These are phyloP conservation scores for Globisporangium parvum DNA, from an alignment of 352 stramenopile genomes.

Conservation along the genomic window DNA sequence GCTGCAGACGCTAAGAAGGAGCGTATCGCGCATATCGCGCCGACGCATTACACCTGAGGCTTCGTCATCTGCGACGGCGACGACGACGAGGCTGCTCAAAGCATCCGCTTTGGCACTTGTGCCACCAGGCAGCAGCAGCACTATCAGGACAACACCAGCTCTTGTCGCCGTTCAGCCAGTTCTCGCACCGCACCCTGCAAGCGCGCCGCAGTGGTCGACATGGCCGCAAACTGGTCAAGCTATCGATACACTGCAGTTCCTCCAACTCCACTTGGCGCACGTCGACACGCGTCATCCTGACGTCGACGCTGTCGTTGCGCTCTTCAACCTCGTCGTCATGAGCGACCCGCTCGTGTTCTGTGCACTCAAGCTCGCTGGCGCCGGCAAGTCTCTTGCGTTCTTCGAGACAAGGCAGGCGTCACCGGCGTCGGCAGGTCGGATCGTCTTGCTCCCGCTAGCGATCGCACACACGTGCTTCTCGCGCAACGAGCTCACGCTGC, in stretches of 20 bases:
- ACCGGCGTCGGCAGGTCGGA: too few species aligned
- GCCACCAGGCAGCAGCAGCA: too few species aligned
- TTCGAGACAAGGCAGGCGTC: slow-evolving; percentile 2
- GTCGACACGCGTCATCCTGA: background rate
- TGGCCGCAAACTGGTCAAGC: slow-evolving; percentile 2
- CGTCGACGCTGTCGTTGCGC: slow-evolving; percentile 14
- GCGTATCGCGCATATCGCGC: too few species aligned
- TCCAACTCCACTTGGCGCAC: slow-evolving; percentile 2
- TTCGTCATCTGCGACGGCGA: too few species aligned
- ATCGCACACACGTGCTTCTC: background rate
- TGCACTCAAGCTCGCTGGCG: slow-evolving; percentile 1
- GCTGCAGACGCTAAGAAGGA: too few species aligned
- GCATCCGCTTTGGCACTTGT: too few species aligned
- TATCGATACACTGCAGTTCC: slow-evolving; percentile 1
- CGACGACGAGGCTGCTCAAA: too few species aligned
- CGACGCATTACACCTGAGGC: too few species aligned
- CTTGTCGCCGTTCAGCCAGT: too few species aligned
- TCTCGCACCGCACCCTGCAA: too few species aligned
- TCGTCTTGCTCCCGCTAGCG: background rate
- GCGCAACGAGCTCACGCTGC: background rate
- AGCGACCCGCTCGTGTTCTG: slow-evolving; percentile 34
- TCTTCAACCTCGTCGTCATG: slow-evolving; percentile 37
- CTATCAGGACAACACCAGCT: background rate
- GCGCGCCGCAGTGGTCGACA: background rate
- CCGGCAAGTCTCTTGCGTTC: slow-evolving; percentile 1